These are phyloP conservation scores for Adansonia grandidieri DNA, from an alignment of 441 rosid species.

Conservation along the genomic window DNA sequence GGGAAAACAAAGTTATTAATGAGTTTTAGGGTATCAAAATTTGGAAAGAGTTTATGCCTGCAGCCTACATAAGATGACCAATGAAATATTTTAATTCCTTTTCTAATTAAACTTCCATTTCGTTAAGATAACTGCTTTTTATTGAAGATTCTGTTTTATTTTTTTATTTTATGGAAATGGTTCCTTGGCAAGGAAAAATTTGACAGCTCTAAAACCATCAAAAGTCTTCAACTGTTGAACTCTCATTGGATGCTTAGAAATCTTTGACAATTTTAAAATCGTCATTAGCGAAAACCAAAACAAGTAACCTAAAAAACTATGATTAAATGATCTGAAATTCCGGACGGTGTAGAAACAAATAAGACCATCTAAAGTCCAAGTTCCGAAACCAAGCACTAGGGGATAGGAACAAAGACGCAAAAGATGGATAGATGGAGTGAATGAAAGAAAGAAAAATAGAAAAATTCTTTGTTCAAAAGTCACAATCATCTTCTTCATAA, in stretches of 20 bases:
- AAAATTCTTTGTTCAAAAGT: slow-evolving; percentile 49
- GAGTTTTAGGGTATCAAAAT: background rate
- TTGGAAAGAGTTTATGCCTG: too few relatives aligned
- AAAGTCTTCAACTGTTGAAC: background rate
- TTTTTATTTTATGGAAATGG: background rate
- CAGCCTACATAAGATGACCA: too few relatives aligned
- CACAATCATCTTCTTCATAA: slow-evolving; percentile 40
- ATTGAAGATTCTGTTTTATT: too few relatives aligned
- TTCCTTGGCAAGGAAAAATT: background rate
- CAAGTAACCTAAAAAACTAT: too few relatives aligned
- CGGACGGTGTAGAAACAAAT: background rate
- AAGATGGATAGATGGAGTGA: background rate
- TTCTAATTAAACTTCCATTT: background rate
- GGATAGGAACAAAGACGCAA: background rate
- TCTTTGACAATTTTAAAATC: too few relatives aligned
- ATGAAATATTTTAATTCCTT: background rate
- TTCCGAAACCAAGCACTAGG: background rate
- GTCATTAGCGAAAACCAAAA: too few relatives aligned
- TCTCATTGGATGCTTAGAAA: background rate
- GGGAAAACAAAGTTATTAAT: background rate
- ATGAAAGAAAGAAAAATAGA: background rate
- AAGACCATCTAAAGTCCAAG: background rate
- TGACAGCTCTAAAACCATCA: background rate
- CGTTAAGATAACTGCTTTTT: background rate
- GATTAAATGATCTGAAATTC: background rate